Evolutionary conservation across 208 protist species (phyloP), one percentile per base, ranked within the genome.

Genomic region (Leptomonas pyrrhocoris): DNA sequence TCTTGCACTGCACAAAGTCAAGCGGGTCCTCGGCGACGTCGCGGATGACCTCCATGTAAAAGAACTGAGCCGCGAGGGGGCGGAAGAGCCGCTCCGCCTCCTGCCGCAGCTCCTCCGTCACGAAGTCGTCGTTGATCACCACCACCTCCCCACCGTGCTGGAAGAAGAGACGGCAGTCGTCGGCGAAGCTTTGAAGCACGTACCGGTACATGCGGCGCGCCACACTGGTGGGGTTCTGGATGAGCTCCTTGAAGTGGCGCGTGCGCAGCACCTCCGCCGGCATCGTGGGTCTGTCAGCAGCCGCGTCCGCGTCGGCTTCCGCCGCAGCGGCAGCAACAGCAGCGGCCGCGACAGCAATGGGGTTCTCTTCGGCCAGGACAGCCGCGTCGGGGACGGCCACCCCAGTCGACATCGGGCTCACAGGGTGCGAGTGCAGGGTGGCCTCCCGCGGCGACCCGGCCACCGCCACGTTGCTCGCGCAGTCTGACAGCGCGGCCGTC

Each of bases 41-140:
- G 16, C 86, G 85, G 51, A 92, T 79, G 23, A 96, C 88, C 65
- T 96, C 92, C 51, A 96, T 88, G 74, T 86, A 95, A 50, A 95
- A 83, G 13, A 83, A 80, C 57, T 94, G 81, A 25, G 68, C 58
- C 30, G 74, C 81, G 5, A 92, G 58, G 0, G 81, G 81, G 34
- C 68, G 69, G 68, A 95, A 92, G 19, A 85, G 59, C 23, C 27
- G 27, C 74, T 95, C 86, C 28, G 80, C 86, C 68, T 94, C 88
- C 38, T 75, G 58, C 7, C 92, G 88, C 53, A 96, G 65, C 58
- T 89, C 83, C 64, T 85, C 82, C 23, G 84, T 92, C 5, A 86
- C 67, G 66, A 94, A 94, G 72, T 96, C 88, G 66, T 94, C 89
- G 81, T 96, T 94, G 46, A 96, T 50, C 43, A 96, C 77, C 55